Evolutionary conservation across 495 filamentous ascomycete species (phyloP), one percentile per base, ranked within the genome.

Genomic region (Annulohypoxylon stygium): DNA sequence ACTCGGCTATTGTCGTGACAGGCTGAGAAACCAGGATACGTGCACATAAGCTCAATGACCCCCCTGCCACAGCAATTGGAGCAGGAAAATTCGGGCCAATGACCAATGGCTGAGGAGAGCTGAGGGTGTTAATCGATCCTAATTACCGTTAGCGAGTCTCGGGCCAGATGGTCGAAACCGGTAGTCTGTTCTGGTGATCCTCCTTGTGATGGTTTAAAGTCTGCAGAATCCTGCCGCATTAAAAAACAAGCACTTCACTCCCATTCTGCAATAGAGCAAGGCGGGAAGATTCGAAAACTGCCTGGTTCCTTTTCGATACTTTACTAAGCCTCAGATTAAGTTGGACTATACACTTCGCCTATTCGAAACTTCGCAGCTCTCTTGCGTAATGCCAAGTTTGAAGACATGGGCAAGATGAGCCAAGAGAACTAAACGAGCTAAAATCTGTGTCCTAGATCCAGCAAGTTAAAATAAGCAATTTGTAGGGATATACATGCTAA

Each of bases 71-170:
- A 20, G 26, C 23, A 45, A 50, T 57, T 66, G 54, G 54, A 45
- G 51, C 51, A 45, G 57, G 30, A 47, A 41, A 50, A 10, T 51
- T 20, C 6, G 48, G 12, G 11, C 23, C 50, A 60, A 36, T 48
- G 58, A 72, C 59, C 43, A 43, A 67, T 67, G 50, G 10, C 50
- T 7, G 23, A 26, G 50, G 50, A 26, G 11, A 33, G 50, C 23
- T 57, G 25, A 57, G 25, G 41, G 61, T 37, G 64, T 34, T 48
- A 64, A 72, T 67, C 51, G 59, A 67, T 67, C 45, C 64, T 43
- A 6, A 60, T 36, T 43, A 20, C 57, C n/a, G 20, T 20, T 12
- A 14, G 20, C 8, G 18, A 45, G 57, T n/a, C 20, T 60, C 57
- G 57, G 37, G 20, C 18, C 18, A 60, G 23, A 12, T 26, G 11